phyloP scores from a whole-genome alignment of 192 early-diverging fungal species.

The Chytriomyces confervae region DNA sequence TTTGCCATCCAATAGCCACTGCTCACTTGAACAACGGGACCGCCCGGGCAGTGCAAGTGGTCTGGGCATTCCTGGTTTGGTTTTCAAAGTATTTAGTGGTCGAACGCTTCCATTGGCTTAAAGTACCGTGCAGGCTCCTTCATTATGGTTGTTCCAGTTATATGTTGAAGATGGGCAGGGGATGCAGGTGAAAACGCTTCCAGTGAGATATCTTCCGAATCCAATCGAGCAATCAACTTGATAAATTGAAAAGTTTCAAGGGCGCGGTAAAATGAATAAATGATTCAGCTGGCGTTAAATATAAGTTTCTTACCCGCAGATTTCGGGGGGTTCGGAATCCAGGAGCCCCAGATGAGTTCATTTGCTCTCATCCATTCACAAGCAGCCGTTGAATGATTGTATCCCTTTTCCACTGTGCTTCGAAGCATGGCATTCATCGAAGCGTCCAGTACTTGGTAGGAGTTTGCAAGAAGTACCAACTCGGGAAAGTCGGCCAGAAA shows the following conservation, averaged over 20 bases:
- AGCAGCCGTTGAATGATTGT: not conserved
- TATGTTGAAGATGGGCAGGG: conserved; percentile 10
- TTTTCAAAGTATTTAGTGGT: not conserved
- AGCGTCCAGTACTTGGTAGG: not conserved
- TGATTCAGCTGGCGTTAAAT: not conserved
- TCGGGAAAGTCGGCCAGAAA: conserved; percentile 24
- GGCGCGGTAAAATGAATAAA: not conserved
- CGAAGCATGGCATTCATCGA: conserved; percentile 7
- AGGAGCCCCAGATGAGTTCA: conserved; percentile 5
- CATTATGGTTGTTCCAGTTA: conserved; percentile 24
- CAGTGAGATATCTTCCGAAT: conserved; percentile 6
- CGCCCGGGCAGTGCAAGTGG: conserved; percentile 18
- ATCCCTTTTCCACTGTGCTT: conserved; percentile 1
- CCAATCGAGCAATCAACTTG: conserved; percentile 15
- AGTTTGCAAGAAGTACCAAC: not conserved
- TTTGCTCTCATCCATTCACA: conserved; percentile 14
- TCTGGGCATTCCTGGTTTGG: conserved; percentile 3
- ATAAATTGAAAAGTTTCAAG: not conserved
- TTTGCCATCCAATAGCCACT: conserved; percentile 16
- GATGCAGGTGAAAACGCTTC: conserved; percentile 11
- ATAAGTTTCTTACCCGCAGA: not conserved
- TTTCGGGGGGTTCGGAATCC: conserved; percentile 27
- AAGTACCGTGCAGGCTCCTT: not conserved
- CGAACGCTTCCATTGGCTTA: not conserved
- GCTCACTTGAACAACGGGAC: conserved; percentile 1